These are phyloP conservation scores for Daedalea quercina DNA, from an alignment of 768 basidiomycete genomes.

Conservation along the genomic window DNA sequence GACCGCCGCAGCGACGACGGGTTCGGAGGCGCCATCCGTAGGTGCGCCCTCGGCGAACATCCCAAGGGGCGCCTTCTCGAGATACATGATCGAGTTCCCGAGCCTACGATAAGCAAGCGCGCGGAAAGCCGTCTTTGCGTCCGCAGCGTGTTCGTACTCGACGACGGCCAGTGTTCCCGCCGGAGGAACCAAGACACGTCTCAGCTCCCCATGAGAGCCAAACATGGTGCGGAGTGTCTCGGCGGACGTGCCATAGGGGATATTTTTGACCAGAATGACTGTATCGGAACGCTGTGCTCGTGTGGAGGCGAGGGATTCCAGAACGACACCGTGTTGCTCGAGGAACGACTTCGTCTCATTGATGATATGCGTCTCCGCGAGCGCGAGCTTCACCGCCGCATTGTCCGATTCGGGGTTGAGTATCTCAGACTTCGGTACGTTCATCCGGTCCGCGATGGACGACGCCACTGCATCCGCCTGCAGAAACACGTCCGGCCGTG, in stretches of 20 bases:
- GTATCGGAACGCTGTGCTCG: constrained; percentile 59
- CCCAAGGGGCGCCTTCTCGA: constrained; percentile 86
- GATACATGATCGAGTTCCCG: constrained; percentile 84
- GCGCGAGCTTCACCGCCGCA: constrained; percentile 88
- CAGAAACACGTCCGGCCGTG: constrained; percentile 4
- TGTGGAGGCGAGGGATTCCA: constrained; percentile 43
- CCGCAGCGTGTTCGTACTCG: constrained; percentile 67
- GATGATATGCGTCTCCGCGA: constrained; percentile 95
- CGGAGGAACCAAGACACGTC: constrained; percentile 76
- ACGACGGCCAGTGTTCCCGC: constrained; percentile 92
- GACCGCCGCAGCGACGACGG: constrained; percentile 7
- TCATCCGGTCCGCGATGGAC: constrained; percentile 86
- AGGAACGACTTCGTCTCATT: constrained; percentile 91
- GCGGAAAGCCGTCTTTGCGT: constrained; percentile 71
- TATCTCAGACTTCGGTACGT: constrained; percentile 80
- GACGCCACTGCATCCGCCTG: constrained; percentile 94
- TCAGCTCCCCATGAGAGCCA: constrained; percentile 63
- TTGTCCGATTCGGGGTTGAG: constrained; percentile 78
- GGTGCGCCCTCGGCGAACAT: constrained; percentile 53
- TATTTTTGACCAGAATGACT: constrained; percentile 90
- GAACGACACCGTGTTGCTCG: constrained; percentile 64
- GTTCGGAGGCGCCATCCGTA: constrained; percentile 5
- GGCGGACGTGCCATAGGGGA: constrained; percentile 81
- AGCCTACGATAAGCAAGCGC: constrained; percentile 83
- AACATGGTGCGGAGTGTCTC: constrained; percentile 79